A percentile compares a stretch with the other conserved stretches of the same genome.
These are phyloP conservation scores for Aspergillus sergii DNA, from an alignment of 2,329 filamentous ascomycete genomes.

Conservation along the genomic window DNA sequence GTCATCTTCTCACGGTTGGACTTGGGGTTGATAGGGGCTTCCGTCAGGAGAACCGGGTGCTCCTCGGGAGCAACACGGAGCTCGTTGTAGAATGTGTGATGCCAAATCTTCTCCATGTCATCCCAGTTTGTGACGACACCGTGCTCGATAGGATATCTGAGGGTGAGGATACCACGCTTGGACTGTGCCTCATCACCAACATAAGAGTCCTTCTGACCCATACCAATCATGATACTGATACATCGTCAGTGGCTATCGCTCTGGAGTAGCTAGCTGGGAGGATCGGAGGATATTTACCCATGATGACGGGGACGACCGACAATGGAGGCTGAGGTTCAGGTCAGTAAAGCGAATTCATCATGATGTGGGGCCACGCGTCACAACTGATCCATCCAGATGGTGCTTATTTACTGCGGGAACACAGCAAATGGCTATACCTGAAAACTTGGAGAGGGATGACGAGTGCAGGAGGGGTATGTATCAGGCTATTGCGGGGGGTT, in stretches of 20 bases:
- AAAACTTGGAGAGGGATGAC: neutral
- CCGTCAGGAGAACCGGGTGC: conserved; percentile 98
- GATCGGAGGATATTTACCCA: conserved; percentile 71
- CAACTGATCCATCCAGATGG: neutral
- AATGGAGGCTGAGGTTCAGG: conserved; percentile 75
- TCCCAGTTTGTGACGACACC: conserved; percentile 99
- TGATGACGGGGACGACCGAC: conserved; percentile 99
- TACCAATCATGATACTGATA: conserved; percentile 99
- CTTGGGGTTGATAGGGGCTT: conserved; percentile 99
- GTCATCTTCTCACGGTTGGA: conserved; percentile 99
- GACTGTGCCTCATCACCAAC: conserved; percentile 99
- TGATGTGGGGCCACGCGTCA: neutral
- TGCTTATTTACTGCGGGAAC: neutral
- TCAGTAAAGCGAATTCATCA: conserved; percentile 23
- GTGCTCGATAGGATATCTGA: conserved; percentile 99
- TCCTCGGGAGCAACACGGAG: conserved; percentile 99
- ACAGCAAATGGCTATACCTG: neutral
- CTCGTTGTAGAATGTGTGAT: conserved; percentile 99
- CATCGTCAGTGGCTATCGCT: conserved; percentile 34
- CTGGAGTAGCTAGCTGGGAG: neutral
- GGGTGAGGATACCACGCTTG: conserved; percentile 99
- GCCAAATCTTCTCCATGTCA: conserved; percentile 99
- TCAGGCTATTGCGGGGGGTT: conserved; percentile 30
- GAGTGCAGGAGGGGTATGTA: conserved; percentile 18
- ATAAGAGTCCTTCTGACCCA: conserved; percentile 99